Evolutionary conservation across 345 rosid genomes (phyloP).

Genomic region (Cardamine resedifolia): DNA sequence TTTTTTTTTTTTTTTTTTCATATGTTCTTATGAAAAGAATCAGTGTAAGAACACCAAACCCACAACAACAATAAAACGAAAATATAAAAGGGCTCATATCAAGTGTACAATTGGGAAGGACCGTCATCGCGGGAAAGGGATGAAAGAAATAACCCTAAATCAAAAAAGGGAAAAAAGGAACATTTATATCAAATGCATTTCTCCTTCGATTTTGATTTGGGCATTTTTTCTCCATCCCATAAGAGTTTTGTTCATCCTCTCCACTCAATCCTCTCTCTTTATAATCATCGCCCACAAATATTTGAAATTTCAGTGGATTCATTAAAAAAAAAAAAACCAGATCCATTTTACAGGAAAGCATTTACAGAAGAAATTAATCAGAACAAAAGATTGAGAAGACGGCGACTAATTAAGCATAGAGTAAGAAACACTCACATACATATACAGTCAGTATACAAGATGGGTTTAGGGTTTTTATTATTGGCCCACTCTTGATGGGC

Average conservation of each 20-base stretch:
- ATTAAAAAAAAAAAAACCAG: background rate
- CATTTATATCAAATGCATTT: background rate
- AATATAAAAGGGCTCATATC: slow-evolving; percentile 35
- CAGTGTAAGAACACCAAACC: background rate
- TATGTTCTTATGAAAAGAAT: background rate
- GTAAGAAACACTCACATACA: too few species aligned
- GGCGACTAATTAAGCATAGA: background rate
- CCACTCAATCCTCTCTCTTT: slow-evolving; percentile 40
- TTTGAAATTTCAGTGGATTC: background rate
- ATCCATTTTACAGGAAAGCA: background rate
- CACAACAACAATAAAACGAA: background rate
- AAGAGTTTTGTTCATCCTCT: slow-evolving; percentile 28
- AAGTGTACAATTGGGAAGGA: slow-evolving; percentile 36
- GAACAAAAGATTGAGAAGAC: background rate
- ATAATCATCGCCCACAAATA: slow-evolving; percentile 32
- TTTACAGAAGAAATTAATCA: background rate
- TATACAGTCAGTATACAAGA: background rate
- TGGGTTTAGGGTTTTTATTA: slow-evolving; percentile 26
- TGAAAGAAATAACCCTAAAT: slow-evolving; percentile 2
- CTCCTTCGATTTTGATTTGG: slow-evolving; percentile 36
- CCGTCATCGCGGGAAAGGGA: slow-evolving; percentile 35
- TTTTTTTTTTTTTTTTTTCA: background rate
- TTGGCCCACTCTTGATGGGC: slow-evolving; percentile 22
- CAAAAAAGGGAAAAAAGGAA: slow-evolving; percentile 24
- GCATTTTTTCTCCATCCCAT: background rate